Evolutionary conservation across 768 basidiomycete genomes (phyloP), one percentile per base, ranked within the genome.

Genomic region (Dacryopinax spathularia): DNA sequence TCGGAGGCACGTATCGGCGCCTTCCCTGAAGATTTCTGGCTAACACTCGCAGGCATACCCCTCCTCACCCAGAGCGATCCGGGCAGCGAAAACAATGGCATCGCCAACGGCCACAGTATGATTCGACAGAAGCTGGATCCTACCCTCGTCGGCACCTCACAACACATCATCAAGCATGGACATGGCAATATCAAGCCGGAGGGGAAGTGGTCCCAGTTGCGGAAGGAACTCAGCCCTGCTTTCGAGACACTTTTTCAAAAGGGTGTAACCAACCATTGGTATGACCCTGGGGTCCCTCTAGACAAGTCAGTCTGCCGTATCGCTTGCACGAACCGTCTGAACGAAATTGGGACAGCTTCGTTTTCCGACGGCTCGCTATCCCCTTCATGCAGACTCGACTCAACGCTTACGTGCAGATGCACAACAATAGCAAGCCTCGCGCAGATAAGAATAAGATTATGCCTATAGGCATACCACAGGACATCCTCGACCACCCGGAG

Each of bases 231-330:
- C 59, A 63, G 72, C 0, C 76, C 74, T 0, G 75, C 75, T 0
- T 79, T 77, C 66, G 76, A 79, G 60, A 31, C 68, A 1, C 33
- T 75, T 0, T 64, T 80, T 69, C 68, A 77, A 0, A 1, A 62
- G 0, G 77, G 77, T 12, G 62, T 76, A 1, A 65, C 66, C 2
- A 12, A 65, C 1, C 73, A 71, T 0, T 37, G 10, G 29, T 66
- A 44, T 62, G 36, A 59, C 33, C 60, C 39, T 36, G 29, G 27
- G 33, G 22, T 60, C 56, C n/a, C 4, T 36, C 22, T 41, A 16
- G 43, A 63, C 18, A 41, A 2, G 64, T 62, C 18, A 10, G 60
- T n/a, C 25, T 16, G 22, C 15, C 9, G 33, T 1, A 18, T 2
- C 1, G 44, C 61, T 16, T 37, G n/a, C n/a, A n/a, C n/a, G n/a